Conservation (phyloP, 306 rosid genomes). For the Vigna radiata region DNA sequence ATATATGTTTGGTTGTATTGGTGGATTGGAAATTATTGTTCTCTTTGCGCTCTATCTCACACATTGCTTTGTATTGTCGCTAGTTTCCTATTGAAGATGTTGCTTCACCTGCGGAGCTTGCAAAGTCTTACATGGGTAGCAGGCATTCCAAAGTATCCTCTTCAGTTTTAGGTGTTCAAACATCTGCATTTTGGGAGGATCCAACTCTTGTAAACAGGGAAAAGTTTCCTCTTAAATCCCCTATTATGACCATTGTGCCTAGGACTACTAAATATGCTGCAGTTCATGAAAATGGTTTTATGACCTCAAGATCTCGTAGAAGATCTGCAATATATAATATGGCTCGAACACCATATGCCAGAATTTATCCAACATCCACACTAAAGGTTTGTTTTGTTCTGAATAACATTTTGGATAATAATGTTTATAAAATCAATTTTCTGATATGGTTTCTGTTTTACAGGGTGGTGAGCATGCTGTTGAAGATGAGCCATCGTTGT, state of each 20-base stretch:
- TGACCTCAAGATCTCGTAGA: constrained; percentile 80
- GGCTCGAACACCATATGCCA: constrained; percentile 88
- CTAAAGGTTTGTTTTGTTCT: constrained; percentile 62
- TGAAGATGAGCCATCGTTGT: constrained; percentile 63
- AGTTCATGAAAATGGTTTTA: constrained; percentile 70
- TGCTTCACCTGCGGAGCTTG: constrained; percentile 90
- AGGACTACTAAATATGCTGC: constrained; percentile 57
- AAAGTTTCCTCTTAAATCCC: constrained; percentile 51
- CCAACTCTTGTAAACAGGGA: constrained; percentile 49
- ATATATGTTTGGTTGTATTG: constrained; percentile 5
- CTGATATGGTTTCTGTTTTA: constrained; percentile 41
- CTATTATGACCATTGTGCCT: constrained; percentile 62
- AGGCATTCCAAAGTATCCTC: constrained; percentile 74
- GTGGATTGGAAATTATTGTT: constrained; percentile 26
- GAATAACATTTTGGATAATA: constrained; percentile 5
- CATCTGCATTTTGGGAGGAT: constrained; percentile 51
- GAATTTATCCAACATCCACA: constrained; percentile 57
- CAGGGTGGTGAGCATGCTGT: constrained; percentile 58
- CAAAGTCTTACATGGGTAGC: constrained; percentile 91
- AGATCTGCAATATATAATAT: constrained; percentile 88
- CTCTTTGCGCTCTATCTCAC: constrained; percentile 37
- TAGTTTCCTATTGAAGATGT: constrained; percentile 81
- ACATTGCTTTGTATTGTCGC: constrained; percentile 39
- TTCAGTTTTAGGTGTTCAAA: constrained; percentile 53
- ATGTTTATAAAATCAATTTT: constrained; percentile 25